A percentile compares a stretch with the other conserved stretches of the same genome.
phyloP scores from a whole-genome alignment of 2,329 filamentous ascomycete genomes.

The Trichoderma cornu-damae region DNA sequence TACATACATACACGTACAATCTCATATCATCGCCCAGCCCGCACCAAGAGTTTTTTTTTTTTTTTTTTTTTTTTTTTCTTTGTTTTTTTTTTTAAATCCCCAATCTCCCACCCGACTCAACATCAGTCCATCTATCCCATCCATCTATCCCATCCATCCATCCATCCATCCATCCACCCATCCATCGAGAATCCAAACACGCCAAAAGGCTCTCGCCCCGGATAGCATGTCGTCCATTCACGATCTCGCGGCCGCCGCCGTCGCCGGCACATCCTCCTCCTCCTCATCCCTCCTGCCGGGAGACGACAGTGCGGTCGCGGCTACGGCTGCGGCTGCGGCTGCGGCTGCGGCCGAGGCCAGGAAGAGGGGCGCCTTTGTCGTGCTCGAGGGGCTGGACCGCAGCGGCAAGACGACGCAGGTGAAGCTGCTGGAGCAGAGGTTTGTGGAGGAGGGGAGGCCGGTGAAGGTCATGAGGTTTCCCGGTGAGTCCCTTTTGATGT shows the following conservation, averaged over 20 bases:
- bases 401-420: slow-evolving; percentile 93
- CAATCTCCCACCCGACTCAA: too few relatives aligned
- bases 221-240: slow-evolving; percentile 45
- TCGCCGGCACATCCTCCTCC: slow-evolving; percentile 34
- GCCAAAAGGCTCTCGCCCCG: background rate
- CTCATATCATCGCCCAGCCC: too few relatives aligned
- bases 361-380: slow-evolving; percentile 64
- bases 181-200: background rate
- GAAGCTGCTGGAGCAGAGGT: slow-evolving; percentile 55
- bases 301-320: background rate
- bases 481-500: slow-evolving; percentile 40
- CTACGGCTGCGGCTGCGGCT: background rate
- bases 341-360: background rate
- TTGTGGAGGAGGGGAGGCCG: slow-evolving; percentile 44
- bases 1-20: too few relatives aligned
- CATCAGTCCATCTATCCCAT: too few relatives aligned
- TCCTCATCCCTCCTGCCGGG: slow-evolving; percentile 26
- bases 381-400: slow-evolving; percentile 83
- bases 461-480: slow-evolving; percentile 55
- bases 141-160: too few relatives aligned
- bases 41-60: too few relatives aligned
- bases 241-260: slow-evolving; percentile 45
- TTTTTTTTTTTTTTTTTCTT: too few relatives aligned
- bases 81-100: too few relatives aligned
- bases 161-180: background rate